Conservation (phyloP, 1,284 basidiomycete genomes). For the Cutaneotrichosporon arboriforme region DNA sequence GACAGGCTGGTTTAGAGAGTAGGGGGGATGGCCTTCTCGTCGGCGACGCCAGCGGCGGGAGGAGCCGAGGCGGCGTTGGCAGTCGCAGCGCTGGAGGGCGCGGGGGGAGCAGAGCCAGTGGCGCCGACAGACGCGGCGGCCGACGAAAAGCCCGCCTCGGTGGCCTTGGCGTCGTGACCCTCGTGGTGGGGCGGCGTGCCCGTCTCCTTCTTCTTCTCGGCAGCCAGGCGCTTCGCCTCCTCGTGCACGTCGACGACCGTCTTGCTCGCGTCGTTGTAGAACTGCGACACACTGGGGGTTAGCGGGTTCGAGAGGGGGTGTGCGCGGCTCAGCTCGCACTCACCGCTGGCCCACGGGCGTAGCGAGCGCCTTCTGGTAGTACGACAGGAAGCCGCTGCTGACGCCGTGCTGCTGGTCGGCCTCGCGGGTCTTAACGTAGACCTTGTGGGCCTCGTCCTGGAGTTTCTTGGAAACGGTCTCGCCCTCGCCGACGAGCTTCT, state of each 20-base stretch:
- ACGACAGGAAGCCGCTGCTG: conserved; percentile 63
- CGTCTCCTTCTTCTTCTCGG: conserved; percentile 20
- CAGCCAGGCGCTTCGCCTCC: conserved; percentile 52
- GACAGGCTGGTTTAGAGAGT: no score
- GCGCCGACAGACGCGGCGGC: neutral
- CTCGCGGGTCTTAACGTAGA: conserved; percentile 62
- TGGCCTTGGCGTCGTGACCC: neutral
- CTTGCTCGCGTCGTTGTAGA: conserved; percentile 66
- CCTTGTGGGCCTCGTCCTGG: conserved; percentile 53
- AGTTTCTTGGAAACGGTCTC: conserved; percentile 66
- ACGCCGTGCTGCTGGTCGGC: conserved; percentile 77
- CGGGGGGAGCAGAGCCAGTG: neutral
- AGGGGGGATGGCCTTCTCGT: neutral
- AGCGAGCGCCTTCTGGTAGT: conserved; percentile 68
- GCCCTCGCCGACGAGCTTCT: conserved; percentile 51
- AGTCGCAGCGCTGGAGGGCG: neutral
- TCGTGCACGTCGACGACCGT: conserved; percentile 58
- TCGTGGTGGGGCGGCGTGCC: conserved; percentile 1
- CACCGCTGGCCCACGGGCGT: conserved; percentile 69
- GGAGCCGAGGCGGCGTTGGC: neutral
- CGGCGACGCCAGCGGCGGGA: no score
- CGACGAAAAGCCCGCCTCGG: neutral
- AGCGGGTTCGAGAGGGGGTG: neutral
- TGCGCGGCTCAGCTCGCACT: conserved; percentile 19
- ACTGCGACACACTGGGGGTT: conserved; percentile 44